Base-by-base conservation (phyloP, 108 stramenopile genomes). In the Schizochytrium sp. region DNA sequence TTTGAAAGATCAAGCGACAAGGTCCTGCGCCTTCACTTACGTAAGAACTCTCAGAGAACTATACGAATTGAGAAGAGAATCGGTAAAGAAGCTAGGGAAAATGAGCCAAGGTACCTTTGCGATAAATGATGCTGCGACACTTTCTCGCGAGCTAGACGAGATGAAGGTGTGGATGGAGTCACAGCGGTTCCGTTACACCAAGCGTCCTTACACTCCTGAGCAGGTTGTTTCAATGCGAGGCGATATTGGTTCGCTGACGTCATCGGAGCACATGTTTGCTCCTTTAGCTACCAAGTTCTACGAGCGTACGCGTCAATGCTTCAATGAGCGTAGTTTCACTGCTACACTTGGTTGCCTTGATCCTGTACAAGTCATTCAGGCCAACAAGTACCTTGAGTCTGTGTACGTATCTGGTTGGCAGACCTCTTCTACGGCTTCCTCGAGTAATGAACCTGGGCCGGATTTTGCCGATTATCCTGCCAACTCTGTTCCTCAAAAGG, bases 341-440 rank as follows among this genome's bases (percentile, higher is more conserved):
- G 96, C 97, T 91, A 98, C 98, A 44, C 98, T 97, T 93, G 98
- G 98, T 40, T 96, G 97, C 17, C 94, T 98, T 47, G 98, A 98
- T 92, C 96, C 98, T 50, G 97, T 98, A 15, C 98, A 98, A 91
- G 97, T 96, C 58, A 91, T 95, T n/a, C 96, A 97, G 90, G 97
- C 97, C 97, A 97, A 97, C 46, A 96, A 96, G 4, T 91, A 98
- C 91, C 95, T 98, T 61, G 92, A 94, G 47, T 91, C 90, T 45
- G 93, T 98, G 87, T 98, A 98, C 91, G 94, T 98, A 12, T 94
- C 94, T 89, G 98, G 98, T 59, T 98, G 98, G 97, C 98, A 97
- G 89, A 41, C 56, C 1, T 42, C 40, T 45, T 94, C 94, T 46
- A 98, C 98, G n/a, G 97, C 98, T 46, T 94, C 93, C 60, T 93